Base-by-base conservation (phyloP, 805 yeast species). In the Cyberlindnera petersonii region DNA sequence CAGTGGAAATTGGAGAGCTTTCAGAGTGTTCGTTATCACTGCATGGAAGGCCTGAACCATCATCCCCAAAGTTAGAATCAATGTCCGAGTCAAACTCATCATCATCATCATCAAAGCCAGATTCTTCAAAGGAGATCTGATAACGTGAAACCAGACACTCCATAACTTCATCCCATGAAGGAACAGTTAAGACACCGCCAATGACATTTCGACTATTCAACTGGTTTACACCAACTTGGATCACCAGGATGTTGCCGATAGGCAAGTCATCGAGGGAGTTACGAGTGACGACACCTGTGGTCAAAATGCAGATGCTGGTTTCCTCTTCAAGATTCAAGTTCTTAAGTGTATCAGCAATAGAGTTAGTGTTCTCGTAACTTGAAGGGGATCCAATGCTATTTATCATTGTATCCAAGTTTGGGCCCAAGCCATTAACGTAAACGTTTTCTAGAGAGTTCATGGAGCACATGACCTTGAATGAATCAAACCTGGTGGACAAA, bases 131-230 rank as follows among this genome's bases (percentile, higher is more conserved):
- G 3, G 42, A 23, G 6, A 55, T 19, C 4, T 45, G 40, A 6
- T 44, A 41, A n/a, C 39, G 47, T 6, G 34, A 14, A 2, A 53
- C 39, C 17, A 56, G n/a, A n/a, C 32, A 24, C 33, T 54, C 59
- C 59, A 54, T 56, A 4, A 56, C 40, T 3, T 48, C 47, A 31
- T 56, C 60, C 55, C 55, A 56, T 2, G 46, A 31, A 5, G 39
- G 34, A 3, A 48, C 34, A 7, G 24, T 29, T 3, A 48, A 4
- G 1, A 47, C 26, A 14, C 35, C 32, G 22, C 18, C 2, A n/a
- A 18, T 18, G 20, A 15, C 19, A 29, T 26, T 19, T 23, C 18
- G 6, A 17, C 23, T 14, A n/a, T n/a, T n/a, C n/a, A n/a, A n/a
- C n/a, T n/a, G n/a, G 26, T 40, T 16, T 7, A 26, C 17, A 8